Conservation (phyloP, 306 rosid species). For the Echinosophora koreensis region DNA sequence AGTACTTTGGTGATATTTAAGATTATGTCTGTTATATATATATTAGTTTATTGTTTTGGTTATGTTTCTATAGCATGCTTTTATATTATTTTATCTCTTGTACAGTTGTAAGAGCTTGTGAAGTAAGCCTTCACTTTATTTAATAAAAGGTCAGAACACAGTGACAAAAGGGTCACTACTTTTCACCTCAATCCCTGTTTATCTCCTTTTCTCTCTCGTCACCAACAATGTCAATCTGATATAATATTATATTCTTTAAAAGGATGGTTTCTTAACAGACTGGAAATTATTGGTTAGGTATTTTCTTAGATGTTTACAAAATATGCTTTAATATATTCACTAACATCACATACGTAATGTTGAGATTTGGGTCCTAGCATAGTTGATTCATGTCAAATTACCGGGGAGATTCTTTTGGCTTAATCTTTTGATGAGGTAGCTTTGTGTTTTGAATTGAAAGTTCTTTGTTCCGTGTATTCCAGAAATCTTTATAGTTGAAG, state of each 20-base stretch:
- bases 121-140: too few relatives aligned
- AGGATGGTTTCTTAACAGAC: not conserved
- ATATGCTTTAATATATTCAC: not conserved
- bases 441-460: constrained; percentile 26
- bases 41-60: too few relatives aligned
- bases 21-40: not conserved
- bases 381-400: constrained; percentile 27
- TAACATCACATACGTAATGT: constrained; percentile 12
- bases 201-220: too few relatives aligned
- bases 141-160: too few relatives aligned
- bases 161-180: too few relatives aligned
- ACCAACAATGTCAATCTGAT: not conserved
- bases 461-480: constrained; percentile 42
- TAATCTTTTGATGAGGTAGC: constrained; percentile 20
- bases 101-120: too few relatives aligned
- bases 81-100: too few relatives aligned
- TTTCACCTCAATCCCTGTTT: too few relatives aligned
- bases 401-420: constrained; percentile 2
- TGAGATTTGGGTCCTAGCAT: not conserved
- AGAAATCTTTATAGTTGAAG: constrained; percentile 99
- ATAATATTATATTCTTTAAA: not conserved
- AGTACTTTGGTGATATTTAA: constrained; percentile 12
- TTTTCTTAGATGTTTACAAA: not conserved
- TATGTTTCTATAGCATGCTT: too few relatives aligned
- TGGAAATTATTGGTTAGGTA: not conserved